These are phyloP conservation scores for Auricularia auricula-judae DNA, from an alignment of 768 basidiomycete genomes.

Conservation along the genomic window DNA sequence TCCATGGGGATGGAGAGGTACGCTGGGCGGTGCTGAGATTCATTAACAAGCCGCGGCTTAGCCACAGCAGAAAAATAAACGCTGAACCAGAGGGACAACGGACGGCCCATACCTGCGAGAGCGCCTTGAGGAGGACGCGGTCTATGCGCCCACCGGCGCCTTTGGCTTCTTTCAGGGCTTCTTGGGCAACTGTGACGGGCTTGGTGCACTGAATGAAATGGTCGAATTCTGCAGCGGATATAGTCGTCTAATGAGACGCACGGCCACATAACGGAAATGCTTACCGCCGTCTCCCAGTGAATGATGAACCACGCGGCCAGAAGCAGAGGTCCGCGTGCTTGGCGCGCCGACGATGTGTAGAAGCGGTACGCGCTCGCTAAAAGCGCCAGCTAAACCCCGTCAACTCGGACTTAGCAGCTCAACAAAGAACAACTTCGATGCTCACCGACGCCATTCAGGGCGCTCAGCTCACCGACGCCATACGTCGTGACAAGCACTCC, in stretches of 20 bases:
- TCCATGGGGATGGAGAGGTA: constrained; percentile 85
- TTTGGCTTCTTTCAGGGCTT: constrained; percentile 38
- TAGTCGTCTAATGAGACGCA: not conserved
- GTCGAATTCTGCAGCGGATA: constrained; percentile 32
- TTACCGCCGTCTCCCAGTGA: constrained; percentile 72
- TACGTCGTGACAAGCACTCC: constrained; percentile 81
- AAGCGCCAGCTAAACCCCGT: constrained; percentile 18
- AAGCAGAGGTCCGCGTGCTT: constrained; percentile 59
- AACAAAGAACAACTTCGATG: not conserved
- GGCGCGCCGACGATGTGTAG: constrained; percentile 83
- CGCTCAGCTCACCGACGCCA: constrained; percentile 89
- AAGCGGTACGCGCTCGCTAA: constrained; percentile 83
- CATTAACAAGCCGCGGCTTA: not conserved
- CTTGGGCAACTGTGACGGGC: constrained; percentile 65
- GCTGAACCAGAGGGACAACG: not conserved
- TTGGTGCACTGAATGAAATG: constrained; percentile 67
- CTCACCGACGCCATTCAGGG: constrained; percentile 67
- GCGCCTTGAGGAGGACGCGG: constrained; percentile 58
- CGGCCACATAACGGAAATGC: not conserved
- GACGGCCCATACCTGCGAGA: constrained; percentile 32
- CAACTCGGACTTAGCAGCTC: not conserved
- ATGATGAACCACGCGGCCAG: constrained; percentile 70
- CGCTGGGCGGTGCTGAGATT: constrained; percentile 60
- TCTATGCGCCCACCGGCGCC: constrained; percentile 67
- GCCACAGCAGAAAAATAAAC: not conserved